Conservation (phyloP, 345 rosid species). For the Eucalyptus regnans region DNA sequence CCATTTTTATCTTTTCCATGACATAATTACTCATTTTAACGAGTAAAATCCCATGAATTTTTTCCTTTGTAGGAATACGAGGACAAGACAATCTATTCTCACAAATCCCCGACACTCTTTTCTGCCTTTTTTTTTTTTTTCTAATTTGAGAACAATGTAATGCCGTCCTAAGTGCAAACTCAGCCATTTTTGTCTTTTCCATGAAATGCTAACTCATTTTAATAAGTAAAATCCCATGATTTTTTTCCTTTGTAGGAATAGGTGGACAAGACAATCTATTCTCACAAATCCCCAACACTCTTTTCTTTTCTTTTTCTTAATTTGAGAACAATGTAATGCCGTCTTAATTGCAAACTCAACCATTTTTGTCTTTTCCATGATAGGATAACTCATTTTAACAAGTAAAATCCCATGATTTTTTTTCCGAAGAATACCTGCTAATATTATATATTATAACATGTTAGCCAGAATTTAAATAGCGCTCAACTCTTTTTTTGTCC, state of each 20-base stretch:
- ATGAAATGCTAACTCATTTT: neutral
- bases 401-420: neutral
- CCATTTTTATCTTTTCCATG: neutral
- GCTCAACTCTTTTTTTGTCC: neutral
- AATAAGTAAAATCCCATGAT: neutral
- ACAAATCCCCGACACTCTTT: neutral
- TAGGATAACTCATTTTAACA: neutral
- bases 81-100: neutral
- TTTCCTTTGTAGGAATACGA: neutral
- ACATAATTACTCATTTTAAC: neutral
- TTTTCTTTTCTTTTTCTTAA: neutral
- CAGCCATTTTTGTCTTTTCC: neutral
- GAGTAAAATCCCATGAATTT: rapidly evolving
- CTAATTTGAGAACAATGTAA: neutral
- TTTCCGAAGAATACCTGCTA: neutral
- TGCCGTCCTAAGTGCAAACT: neutral
- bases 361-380: neutral
- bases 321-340: neutral
- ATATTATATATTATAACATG: neutral
- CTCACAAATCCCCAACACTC: neutral
- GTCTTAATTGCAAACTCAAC: rapidly evolving
- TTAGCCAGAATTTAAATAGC: neutral
- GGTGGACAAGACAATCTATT: neutral
- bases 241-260: neutral
- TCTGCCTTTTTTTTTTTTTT: neutral